Base-by-base conservation (phyloP, 768 basidiomycete genomes). In the Xerocomellus amylosporus region DNA sequence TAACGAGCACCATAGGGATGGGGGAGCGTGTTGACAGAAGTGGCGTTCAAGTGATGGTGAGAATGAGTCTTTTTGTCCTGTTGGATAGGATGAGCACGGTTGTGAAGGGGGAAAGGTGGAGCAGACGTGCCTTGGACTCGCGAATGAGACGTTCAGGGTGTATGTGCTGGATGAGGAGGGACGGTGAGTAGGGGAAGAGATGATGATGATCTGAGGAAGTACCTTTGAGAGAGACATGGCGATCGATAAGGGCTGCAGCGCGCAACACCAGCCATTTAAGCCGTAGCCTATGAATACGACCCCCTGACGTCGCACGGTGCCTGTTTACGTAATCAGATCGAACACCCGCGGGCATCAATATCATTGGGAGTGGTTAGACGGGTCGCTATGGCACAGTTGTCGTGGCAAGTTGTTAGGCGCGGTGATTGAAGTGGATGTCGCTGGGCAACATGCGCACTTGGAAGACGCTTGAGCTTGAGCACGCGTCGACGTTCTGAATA, bases 91-190 rank as follows among this genome's bases (percentile, higher is more conserved):
- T 12, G 41, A 45, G 50, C 19, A 20, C 8, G 41, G 33, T 44
- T 17, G 17, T 15, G 26, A 38, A n/a, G 5, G 12, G 10, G 5
- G 28, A 37, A 28, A 19, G 6, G 12, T 17, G 47, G 49, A 7
- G 46, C 42, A 26, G 60, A 65, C 51, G 65, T 42, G 82, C 87
- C 67, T 75, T 77, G 20, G 86, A 71, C 37, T 81, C 73, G 59
- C 76, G 76, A 39, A 93, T 73, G 67, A 93, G 78, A 46, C 74
- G 72, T 51, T 87, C 86, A 2, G 88, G 71, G 69, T 90, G 82
- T 63, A 92, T 74, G 60, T 85, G 86, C 86, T 87, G 58, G 26
- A 30, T 38, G 48, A 49, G 14, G 10, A 2, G 44, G 2, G 33
- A 50, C 33, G 15, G n/a, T 49, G 31, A 58, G 41, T 3, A 5